Evolutionary conservation across 2,329 filamentous ascomycete species (phyloP).

Genomic region (Cladobotryum protrusum): DNA sequence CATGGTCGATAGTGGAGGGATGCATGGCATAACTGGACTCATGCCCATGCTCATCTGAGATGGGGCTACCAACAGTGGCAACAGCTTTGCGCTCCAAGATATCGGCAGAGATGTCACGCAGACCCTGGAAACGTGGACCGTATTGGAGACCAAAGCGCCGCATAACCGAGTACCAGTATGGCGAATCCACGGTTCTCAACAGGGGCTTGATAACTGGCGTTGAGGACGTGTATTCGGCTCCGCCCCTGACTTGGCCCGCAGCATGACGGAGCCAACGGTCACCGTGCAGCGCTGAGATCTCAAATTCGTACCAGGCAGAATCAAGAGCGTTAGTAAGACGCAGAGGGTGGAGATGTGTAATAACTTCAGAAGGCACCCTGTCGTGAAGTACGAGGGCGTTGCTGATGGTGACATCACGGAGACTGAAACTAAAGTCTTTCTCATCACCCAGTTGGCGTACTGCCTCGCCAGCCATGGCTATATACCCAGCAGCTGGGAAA

Average conservation of each 20-base stretch:
- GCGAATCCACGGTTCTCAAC: neutral
- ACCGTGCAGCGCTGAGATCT: slow-evolving; percentile 4
- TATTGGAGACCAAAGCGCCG: slow-evolving; percentile 8
- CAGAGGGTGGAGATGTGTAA: slow-evolving; percentile 2
- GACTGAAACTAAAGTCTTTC: slow-evolving; percentile 2
- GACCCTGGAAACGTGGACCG: slow-evolving; percentile 2
- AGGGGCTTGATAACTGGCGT: neutral
- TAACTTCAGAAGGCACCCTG: slow-evolving; percentile 13
- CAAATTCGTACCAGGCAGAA: slow-evolving; percentile 5
- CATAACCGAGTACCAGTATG: slow-evolving; percentile 5
- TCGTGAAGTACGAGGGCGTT: slow-evolving; percentile 15
- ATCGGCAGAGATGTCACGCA: neutral
- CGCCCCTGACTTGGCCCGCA: neutral
- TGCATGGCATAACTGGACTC: slow-evolving; percentile 25
- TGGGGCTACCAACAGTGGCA: neutral
- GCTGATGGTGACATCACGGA: slow-evolving; percentile 5
- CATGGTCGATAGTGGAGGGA: slow-evolving; percentile 30
- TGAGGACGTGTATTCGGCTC: neutral
- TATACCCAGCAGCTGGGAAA: slow-evolving; percentile 33
- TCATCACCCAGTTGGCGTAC: slow-evolving; percentile 15
- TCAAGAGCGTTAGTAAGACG: slow-evolving; percentile 1
- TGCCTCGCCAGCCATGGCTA: slow-evolving; percentile 29
- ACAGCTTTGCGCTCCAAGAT: neutral
- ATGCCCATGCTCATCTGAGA: neutral
- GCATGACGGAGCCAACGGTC: slow-evolving; percentile 13